Base-by-base conservation (phyloP, 106 monocot species). In the Iris macrosiphon region DNA sequence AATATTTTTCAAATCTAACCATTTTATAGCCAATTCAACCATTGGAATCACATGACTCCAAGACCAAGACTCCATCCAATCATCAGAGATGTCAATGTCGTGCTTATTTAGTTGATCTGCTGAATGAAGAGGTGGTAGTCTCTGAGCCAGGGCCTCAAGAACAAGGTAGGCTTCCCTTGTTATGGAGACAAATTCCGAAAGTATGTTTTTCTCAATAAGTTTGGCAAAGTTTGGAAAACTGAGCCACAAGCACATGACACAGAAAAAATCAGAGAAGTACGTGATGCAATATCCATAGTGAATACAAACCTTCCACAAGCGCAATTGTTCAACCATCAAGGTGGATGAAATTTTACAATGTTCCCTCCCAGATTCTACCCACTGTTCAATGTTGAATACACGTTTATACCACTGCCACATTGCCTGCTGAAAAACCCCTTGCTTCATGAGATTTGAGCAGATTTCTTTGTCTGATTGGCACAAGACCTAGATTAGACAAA, bases 241-340 rank as follows among this genome's bases (percentile, higher is more conserved):
- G 57, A 98, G 66, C 86, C 89, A 98, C 23, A 73, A 58, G 49
- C 79, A 87, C 57, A 98, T 59, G 24, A 70, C 47, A 34, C 83
- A 80, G 59, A 98, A 98, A 52, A 90, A 78, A 56, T 98, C 96
- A 21, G 77, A 6, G 49, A 90, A 98, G 59, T 71, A 75, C 17
- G 68, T 7, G 57, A 83, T 49, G 54, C 96, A 98, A 70, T 83
- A 87, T 12, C 90, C 90, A 70, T 98, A 83, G 13, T 55, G 48
- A 52, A 98, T 78, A 55, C 77, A 98, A 63, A 87, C 83, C 52
- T 74, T 98, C 96, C 96, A 98, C 10, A 98, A 49, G 28, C 96
- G 77, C 50, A 98, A 64, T 45, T 90, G 83, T 59, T 98, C 83
- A 34, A 87, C 69, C 74, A 87, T 80, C 46, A 98, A 41, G 24